Conservation (phyloP, 768 basidiomycete species). For the Boletus eberwhitei region DNA sequence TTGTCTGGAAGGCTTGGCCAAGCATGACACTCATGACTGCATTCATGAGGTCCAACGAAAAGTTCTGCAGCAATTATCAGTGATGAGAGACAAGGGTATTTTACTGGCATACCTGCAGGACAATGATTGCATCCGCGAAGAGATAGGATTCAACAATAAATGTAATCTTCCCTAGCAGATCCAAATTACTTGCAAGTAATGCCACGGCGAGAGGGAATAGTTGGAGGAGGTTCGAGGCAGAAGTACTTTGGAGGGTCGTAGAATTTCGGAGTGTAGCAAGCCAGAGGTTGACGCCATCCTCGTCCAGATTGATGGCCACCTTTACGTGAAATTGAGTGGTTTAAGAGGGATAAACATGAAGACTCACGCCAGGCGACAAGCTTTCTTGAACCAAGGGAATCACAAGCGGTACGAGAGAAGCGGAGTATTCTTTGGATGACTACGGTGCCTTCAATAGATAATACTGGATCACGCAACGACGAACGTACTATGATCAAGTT, state of each 20-base stretch:
- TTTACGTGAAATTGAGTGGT: slow-evolving; percentile 28
- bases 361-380: slow-evolving; percentile 51
- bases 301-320: slow-evolving; percentile 69
- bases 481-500: slow-evolving; percentile 61
- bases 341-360: neutral
- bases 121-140: slow-evolving; percentile 57
- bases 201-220: slow-evolving; percentile 61
- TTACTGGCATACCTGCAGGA: slow-evolving; percentile 57
- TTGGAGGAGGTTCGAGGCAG: slow-evolving; percentile 53
- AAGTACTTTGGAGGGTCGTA: slow-evolving; percentile 43
- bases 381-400: slow-evolving; percentile 66
- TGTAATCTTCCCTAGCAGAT: slow-evolving; percentile 66
- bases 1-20: slow-evolving; percentile 46
- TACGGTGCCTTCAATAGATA: slow-evolving; percentile 27
- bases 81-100: neutral
- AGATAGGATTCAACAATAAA: slow-evolving; percentile 75
- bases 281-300: slow-evolving; percentile 79
- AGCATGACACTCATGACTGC: slow-evolving; percentile 52
- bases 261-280: slow-evolving; percentile 65
- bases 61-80: slow-evolving; percentile 38
- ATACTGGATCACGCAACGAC: neutral
- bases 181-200: slow-evolving; percentile 66
- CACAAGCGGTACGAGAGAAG: slow-evolving; percentile 50
- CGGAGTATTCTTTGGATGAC: slow-evolving; percentile 66
- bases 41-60: slow-evolving; percentile 53